Base-by-base conservation (phyloP, 2,329 filamentous ascomycete genomes). In the Teratosphaeria epicoccoides region DNA sequence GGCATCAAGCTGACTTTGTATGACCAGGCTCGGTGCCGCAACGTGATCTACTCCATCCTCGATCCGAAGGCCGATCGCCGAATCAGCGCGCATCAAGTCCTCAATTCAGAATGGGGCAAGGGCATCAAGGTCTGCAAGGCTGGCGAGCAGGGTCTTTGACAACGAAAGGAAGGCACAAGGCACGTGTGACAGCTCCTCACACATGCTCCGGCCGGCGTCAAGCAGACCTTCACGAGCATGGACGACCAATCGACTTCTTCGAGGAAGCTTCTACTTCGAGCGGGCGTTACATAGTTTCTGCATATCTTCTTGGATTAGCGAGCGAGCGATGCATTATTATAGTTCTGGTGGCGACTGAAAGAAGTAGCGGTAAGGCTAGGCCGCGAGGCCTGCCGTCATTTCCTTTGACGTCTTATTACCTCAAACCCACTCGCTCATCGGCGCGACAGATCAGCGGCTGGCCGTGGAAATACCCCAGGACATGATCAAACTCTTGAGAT, bases 51-150 rank as follows among this genome's bases (percentile, higher is more conserved):
- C 73, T 97, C 90, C 22, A 95, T 98, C 58, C 79, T 98, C 45
- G 93, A 98, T 66, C 93, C 93, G 25, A 96, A 95, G 68, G 89
- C 93, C 24, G 81, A 81, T 52, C 85, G 93, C 58, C 88, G 93
- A 61, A 91, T 98, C 67, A 96, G 89, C 25, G 91, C 93, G 53
- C 91, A 90, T 40, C 93, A 98, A 73, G 88, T 97, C 52, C 82
- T 98, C 64, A 95, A 95, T 71, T 97, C 91, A 4, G 93, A 98
- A 74, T 98, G 93, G 93, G 89, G 93, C 60, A 87, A 93, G 61
- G 91, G 96, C 71, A 96, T 97, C 71, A 95, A 90, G 73, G 79
- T 97, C 52, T 98, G 93, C 76, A 93, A 90, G 71, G 91, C 93
- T 55, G 93, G 91, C 60, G 88, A 97, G 72, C 90, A 97, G 77